Percentiles rank a stretch among this genome's conserved stretches.
Evolutionary conservation across 306 rosid species (phyloP).

Genomic region (Geum urbanum): DNA sequence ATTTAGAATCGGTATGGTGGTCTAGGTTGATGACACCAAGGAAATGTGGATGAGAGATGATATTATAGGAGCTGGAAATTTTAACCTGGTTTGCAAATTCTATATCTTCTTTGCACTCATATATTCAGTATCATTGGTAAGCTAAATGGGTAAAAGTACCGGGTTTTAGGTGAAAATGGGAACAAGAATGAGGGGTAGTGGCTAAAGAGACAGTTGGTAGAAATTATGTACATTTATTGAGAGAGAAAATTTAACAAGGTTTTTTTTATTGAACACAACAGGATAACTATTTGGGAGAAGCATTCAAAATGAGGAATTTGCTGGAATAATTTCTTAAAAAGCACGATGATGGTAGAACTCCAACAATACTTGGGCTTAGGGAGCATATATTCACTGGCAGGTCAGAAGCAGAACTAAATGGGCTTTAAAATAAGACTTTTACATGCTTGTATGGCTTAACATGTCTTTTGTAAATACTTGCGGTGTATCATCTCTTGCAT

Average conservation of each 20-base stretch:
- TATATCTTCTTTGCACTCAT: not conserved
- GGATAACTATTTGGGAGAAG: conserved; percentile 98
- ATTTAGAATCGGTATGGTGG: not conserved
- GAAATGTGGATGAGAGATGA: not conserved
- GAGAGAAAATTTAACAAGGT: not conserved
- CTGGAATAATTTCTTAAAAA: conserved; percentile 72
- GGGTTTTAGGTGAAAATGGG: not conserved
- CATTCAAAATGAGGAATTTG: conserved; percentile 97
- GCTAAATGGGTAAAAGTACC: not conserved
- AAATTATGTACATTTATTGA: not conserved
- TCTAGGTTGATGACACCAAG: not conserved
- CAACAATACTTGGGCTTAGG: conserved; percentile 94
- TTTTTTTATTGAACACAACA: conserved; percentile 28
- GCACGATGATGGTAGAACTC: conserved; percentile 55
- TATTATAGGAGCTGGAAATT: not conserved
- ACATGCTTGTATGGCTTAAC: conserved; percentile 10
- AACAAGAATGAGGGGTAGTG: not conserved
- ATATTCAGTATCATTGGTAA: not conserved
- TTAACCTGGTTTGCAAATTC: conserved; percentile 9
- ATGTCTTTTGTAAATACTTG: conserved; percentile 28
- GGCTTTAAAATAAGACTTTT: conserved; percentile 18
- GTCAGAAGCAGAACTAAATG: conserved; percentile 32
- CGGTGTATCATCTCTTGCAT: conserved; percentile 98
- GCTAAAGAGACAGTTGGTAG: not conserved
- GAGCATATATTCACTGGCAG: conserved; percentile 98